Base-by-base conservation (phyloP, 2,329 filamentous ascomycete genomes). In the Claviceps citrina region DNA sequence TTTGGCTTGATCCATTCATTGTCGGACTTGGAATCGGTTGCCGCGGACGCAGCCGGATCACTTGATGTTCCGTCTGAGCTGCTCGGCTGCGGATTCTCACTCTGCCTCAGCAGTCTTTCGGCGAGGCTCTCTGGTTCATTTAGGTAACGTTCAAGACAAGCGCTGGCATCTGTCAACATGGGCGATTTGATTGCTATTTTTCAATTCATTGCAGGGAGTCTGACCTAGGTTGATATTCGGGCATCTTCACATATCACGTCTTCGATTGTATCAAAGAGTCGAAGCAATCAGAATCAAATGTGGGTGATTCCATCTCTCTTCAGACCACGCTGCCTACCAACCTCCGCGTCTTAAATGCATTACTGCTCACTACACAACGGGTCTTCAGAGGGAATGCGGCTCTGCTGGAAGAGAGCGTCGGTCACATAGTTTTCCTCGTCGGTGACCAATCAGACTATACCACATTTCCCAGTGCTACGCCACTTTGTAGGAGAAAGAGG, bases 391-490 rank as follows among this genome's bases (percentile, higher is more conserved):
- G 5, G 24, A 7, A 28, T 34, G 30, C 30, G 34, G 40, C 35
- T 34, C 34, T 33, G 31, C 10, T 12, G n/a, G 19, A 31, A 10
- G n/a, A 31, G 8, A 20, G 22, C 13, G 5, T 35, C n/a, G 19
- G 22, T 20, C 12, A n/a, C 28, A 34, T 25, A 13, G 7, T 2
- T 12, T 25, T 12, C 8, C 7, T 5, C 31, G 4, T 7, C 19
- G 10, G 31, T 42, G 18, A 44, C 54, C 54, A 57, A 54, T 54
- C 43, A 47, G 37, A 42, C 41, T 33, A 44, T 44, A 48, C 45
- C 52, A 57, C 54, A 53, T 57, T 42, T 44, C 31, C 30, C 48
- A 44, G 43, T 10, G 15, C 18, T 22, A 45, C 28, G 30, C 34
- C 33, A 37, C 27, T 40, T 10, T 30, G 42, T 32, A 35, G 31